Evolutionary conservation across 192 early-diverging fungal species (phyloP).

Genomic region (Borealophlyctis nickersoniae): DNA sequence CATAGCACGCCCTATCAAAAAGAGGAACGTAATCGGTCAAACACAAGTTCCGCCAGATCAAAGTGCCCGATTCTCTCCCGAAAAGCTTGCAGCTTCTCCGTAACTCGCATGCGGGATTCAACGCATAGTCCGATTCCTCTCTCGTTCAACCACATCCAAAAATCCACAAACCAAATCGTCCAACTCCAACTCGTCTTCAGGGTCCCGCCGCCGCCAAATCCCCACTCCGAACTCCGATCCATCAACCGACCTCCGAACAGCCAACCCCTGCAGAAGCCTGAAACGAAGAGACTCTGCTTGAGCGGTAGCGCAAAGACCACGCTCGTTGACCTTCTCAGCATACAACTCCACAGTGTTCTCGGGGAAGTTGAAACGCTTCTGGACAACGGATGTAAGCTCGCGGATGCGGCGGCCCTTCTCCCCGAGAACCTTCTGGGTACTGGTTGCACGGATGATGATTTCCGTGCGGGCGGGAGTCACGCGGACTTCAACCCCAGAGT

Average conservation of each 20-base stretch:
- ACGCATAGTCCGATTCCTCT: too few relatives aligned
- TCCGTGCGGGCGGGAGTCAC: slow-evolving; percentile 98
- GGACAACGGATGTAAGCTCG: slow-evolving; percentile 95
- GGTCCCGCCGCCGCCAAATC: neutral
- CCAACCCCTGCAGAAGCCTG: slow-evolving; percentile 96
- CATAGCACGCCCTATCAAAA: slow-evolving; percentile 80
- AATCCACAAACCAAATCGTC: neutral
- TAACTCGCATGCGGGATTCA: too few relatives aligned
- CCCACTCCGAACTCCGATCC: slow-evolving; percentile 8
- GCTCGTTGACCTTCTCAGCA: slow-evolving; percentile 94
- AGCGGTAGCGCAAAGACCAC: slow-evolving; percentile 96
- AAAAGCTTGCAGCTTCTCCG: too few relatives aligned
- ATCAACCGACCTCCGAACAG: slow-evolving; percentile 75
- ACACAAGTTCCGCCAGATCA: too few relatives aligned
- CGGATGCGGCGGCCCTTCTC: slow-evolving; percentile 98
- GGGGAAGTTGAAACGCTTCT: slow-evolving; percentile 99
- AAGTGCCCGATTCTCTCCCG: too few relatives aligned
- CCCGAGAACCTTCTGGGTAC: slow-evolving; percentile 96
- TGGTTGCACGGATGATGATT: slow-evolving; percentile 99
- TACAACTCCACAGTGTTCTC: slow-evolving; percentile 98
- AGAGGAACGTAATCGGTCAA: slow-evolving; percentile 1
- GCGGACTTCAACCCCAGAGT: slow-evolving; percentile 99
- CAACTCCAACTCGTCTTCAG: neutral
- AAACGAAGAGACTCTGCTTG: slow-evolving; percentile 98
- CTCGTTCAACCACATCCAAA: too few relatives aligned